Base-by-base conservation (phyloP, 805 yeast genomes). In the Wickerhamomyces sydowiorum region DNA sequence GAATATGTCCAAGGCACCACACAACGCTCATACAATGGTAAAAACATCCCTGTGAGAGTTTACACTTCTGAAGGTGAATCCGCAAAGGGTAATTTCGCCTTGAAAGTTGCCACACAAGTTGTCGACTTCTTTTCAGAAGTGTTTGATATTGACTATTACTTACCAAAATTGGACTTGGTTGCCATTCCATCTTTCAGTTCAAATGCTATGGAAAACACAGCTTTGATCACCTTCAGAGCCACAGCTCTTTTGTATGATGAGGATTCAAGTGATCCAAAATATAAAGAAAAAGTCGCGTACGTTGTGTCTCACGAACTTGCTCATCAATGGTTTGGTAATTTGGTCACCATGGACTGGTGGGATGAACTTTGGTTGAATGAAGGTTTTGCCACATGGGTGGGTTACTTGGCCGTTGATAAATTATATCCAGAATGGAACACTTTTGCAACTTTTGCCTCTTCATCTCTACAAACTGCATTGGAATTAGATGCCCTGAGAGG, bases 341-440 rank as follows among this genome's bases (percentile, higher is more conserved):
- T 86, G 61, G 95, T 86, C 47, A 86, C 95, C 41, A 86, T 86
- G 95, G 89, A 85, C 56, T 86, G 88, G 82, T 86, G 95, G 95
- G 87, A 84, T 62, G 91, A 86, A 48, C 73, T 86, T 51, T 86
- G 93, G 91, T 72, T 86, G 53, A 86, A 86, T 59, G 95, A 86
- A 66, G 91, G 93, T 25, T 86, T 85, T 54, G 95, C 95, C 33
- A 86, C 95, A 37, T 86, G 91, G 87, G 84, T 83, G 77, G 86
- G 91, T 5, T 83, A 88, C 84, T 81, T 78, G 55, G 85, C 90
- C 4, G 76, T 86, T 59, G 81, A 84, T 61, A 63, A 78, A 32
- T 67, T 84, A 50, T 78, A 75, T 62, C 93, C 93, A 19, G 86
- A 82, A 50, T 86, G 93, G 91, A 80, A 81, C 56, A 88, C 83